Base-by-base conservation (phyloP, 176 grass and related monocot genomes). In the Hordeum marinum region DNA sequence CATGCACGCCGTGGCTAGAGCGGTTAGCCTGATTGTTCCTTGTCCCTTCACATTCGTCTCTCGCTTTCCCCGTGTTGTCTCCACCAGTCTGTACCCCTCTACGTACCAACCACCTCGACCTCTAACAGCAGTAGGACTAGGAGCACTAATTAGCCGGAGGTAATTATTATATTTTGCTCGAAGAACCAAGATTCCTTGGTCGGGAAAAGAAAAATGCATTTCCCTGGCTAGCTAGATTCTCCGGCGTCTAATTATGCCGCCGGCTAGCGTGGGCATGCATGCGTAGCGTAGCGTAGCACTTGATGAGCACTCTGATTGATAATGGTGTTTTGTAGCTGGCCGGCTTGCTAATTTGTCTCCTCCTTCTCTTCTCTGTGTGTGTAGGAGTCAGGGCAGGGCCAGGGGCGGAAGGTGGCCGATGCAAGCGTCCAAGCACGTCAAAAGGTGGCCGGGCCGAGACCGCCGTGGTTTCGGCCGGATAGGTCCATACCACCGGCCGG, bases 401-500 rank as follows among this genome's bases (percentile, higher is more conserved):
- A 50, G 13, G 35, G 20, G 20, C 23, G 4, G 15, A 75, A 76
- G 35, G 18, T 82, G 71, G 35, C 68, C 17, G 46, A 12, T 8
- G 61, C 78, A 67, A 75, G 17, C 43, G 85, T 76, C 70, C 79
- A 82, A 82, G 31, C 17, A 29, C 54, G 65, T 86, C 26, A 46
- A 58, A 87, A 82, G 85, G 59, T 8, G 4, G 17, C 45, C 46
- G 18, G 10, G 10, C 17, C 29, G 7, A 34, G 34, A 34, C 5
- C 73, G 9, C 8, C 11, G 52, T 59, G 70, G 79, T 68, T 77
- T 87, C 59, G 45, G 59, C 31, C 10, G 18, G 39, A 40, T 60
- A 79, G 50, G 39, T 18, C 6, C 13, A 11, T 32, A 26, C 18
- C 18, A 35, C 48, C 26, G 79, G 86, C 48, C 26, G 79, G 86